These are phyloP conservation scores for Saccharomyces paradoxus DNA, from an alignment of 805 yeast species.

Conservation along the genomic window DNA sequence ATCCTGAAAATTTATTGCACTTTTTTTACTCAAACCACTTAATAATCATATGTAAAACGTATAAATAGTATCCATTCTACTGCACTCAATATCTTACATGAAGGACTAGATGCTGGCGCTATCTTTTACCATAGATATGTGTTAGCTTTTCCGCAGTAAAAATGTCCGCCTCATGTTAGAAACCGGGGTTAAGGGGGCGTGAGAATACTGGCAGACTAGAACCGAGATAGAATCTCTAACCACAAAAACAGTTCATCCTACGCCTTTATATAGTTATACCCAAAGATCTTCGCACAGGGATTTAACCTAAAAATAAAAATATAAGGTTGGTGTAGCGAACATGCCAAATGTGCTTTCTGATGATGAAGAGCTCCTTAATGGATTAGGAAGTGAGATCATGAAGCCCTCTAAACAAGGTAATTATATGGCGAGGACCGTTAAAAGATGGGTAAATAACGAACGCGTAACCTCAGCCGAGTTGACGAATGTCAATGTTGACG, in stretches of 20 bases:
- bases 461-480: slow-evolving; percentile 1
- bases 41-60: neutral
- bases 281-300: neutral
- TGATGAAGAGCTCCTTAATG: slow-evolving; percentile 25
- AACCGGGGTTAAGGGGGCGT: neutral
- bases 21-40: neutral
- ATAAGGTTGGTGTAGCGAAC: neutral
- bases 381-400: slow-evolving; percentile 27
- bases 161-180: neutral
- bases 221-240: neutral
- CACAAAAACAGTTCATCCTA: neutral
- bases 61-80: neutral
- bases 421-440: slow-evolving; percentile 47
- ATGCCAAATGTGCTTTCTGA: slow-evolving; percentile 29
- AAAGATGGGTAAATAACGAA: slow-evolving; percentile 37
- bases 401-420: slow-evolving; percentile 44
- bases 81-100: neutral
- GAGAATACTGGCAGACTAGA: neutral
- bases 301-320: neutral
- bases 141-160: neutral
- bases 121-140: too few species aligned
- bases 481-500: slow-evolving; percentile 33
- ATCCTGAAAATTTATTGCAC: neutral
- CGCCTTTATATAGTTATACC: neutral
- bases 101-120: neutral